These are phyloP conservation scores for Exophiala dermatitidis DNA, from an alignment of 2,329 filamentous ascomycete genomes.

Conservation along the genomic window DNA sequence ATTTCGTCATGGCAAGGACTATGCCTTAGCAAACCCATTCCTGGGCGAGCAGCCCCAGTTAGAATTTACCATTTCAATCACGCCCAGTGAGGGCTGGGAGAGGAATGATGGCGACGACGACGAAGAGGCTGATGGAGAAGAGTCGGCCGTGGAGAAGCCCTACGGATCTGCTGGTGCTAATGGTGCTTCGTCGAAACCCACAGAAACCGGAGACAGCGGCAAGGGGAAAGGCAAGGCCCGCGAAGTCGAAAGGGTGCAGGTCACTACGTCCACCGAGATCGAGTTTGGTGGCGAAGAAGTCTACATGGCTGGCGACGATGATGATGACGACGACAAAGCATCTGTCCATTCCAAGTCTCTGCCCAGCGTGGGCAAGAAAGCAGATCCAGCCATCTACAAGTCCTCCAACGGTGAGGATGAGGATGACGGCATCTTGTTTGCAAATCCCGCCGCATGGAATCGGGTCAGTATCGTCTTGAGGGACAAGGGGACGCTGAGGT, in stretches of 20 bases:
- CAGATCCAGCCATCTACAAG: conserved; percentile 82
- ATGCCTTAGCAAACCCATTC: conserved; percentile 84
- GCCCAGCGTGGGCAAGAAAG: conserved; percentile 31
- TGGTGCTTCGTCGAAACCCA: conserved; percentile 16
- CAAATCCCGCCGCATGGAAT: conserved; percentile 72
- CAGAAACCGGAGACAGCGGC: conserved; percentile 29
- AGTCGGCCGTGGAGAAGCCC: conserved; percentile 4
- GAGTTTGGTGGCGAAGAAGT: conserved; percentile 51
- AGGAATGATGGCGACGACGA: conserved; percentile 52
- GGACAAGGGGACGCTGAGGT: conserved; percentile 77
- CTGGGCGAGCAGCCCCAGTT: conserved; percentile 63
- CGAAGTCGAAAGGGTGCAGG: conserved; percentile 31
- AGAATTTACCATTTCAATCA: conserved; percentile 81
- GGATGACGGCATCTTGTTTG: conserved; percentile 67
- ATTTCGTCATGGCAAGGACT: conserved; percentile 81
- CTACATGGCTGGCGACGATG: conserved; percentile 78
- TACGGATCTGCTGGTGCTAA: background rate
- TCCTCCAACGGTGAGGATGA: conserved; percentile 53
- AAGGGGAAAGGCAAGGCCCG: conserved; percentile 31
- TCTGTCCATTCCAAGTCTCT: conserved; percentile 26
- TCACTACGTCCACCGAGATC: conserved; percentile 24
- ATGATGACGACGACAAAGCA: conserved; percentile 50
- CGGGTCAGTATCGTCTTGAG: conserved; percentile 82
- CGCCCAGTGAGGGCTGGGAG: conserved; percentile 79
- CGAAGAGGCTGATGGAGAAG: conserved; percentile 20